A percentile compares a stretch with the other conserved stretches of the same genome.
These are phyloP conservation scores for Rickenella mellea DNA, from an alignment of 768 basidiomycete species.

Conservation along the genomic window DNA sequence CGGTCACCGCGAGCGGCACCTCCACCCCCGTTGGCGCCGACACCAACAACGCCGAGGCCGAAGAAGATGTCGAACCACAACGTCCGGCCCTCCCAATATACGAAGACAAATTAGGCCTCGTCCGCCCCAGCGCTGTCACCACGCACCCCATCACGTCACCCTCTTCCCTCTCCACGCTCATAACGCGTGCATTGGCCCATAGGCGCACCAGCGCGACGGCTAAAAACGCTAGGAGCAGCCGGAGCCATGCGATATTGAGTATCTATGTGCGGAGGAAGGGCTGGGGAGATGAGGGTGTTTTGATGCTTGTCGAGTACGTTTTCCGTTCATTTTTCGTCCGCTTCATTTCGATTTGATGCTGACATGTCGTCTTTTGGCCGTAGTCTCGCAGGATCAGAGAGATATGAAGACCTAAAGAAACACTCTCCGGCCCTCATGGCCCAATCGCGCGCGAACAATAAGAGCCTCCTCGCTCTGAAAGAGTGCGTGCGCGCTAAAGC, in stretches of 20 bases:
- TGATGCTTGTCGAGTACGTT: slow-evolving; percentile 26
- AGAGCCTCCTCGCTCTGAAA: slow-evolving; percentile 26
- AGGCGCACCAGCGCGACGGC: slow-evolving; percentile 22
- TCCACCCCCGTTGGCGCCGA: too few relatives aligned
- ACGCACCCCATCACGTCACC: slow-evolving; percentile 1
- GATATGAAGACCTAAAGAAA: slow-evolving; percentile 25
- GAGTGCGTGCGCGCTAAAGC: slow-evolving; percentile 28
- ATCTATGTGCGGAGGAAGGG: slow-evolving; percentile 25
- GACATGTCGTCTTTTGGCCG: slow-evolving; percentile 15
- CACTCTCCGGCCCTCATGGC: slow-evolving; percentile 26
- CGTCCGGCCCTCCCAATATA: too few relatives aligned
- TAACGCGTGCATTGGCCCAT: slow-evolving; percentile 17
- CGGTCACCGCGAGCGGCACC: too few relatives aligned
- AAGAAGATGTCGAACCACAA: too few relatives aligned
- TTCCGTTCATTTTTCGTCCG: too few relatives aligned
- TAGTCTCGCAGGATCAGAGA: slow-evolving; percentile 26
- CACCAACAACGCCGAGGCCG: too few relatives aligned
- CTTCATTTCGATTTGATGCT: background rate
- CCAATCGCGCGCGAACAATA: slow-evolving; percentile 26
- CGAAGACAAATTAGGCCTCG: background rate
- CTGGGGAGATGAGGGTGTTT: slow-evolving; percentile 23
- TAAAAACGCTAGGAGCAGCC: slow-evolving; percentile 22
- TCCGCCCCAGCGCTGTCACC: slow-evolving; percentile 3
- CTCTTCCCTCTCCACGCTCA: too few relatives aligned
- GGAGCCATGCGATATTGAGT: slow-evolving; percentile 25